Evolutionary conservation across 139 green algal genomes (phyloP).

Genomic region (Zygnema circumcarinatum): DNA sequence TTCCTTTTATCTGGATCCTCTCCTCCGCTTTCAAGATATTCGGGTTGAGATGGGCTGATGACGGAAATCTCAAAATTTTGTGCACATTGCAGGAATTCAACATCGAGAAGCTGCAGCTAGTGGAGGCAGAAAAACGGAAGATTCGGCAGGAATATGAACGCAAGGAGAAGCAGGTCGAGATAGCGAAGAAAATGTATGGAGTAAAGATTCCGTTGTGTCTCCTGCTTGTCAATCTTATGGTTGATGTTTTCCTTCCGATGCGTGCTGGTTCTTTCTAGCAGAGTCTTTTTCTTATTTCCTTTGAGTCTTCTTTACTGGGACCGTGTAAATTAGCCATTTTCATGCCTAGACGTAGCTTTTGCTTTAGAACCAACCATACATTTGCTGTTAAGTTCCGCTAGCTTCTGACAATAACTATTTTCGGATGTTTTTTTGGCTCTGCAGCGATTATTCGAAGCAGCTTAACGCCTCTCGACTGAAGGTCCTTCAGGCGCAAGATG

Average conservation of each 20-base stretch:
- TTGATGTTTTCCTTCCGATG: background rate
- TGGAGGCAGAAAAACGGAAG: slow-evolving; percentile 95
- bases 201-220: background rate
- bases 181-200: slow-evolving; percentile 98
- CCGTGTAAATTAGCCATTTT: too few species aligned
- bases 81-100: slow-evolving; percentile 97
- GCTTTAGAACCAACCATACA: too few species aligned
- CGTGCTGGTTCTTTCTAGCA: too few species aligned
- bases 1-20: too few species aligned
- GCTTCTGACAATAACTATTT: too few species aligned
- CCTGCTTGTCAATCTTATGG: background rate
- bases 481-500: slow-evolving; percentile 89
- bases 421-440: slow-evolving; percentile 8
- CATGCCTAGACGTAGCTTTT: too few species aligned
- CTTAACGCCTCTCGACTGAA: slow-evolving; percentile 92
- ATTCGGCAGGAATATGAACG: slow-evolving; percentile 95
- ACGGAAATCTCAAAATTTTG: too few species aligned
- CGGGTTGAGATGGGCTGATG: too few species aligned
- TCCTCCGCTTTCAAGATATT: too few species aligned
- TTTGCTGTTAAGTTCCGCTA: too few species aligned
- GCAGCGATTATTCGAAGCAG: slow-evolving; percentile 95
- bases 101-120: slow-evolving; percentile 94
- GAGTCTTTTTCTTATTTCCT: too few species aligned
- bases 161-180: slow-evolving; percentile 87
- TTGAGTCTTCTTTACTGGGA: too few species aligned